Conservation (phyloP, 768 basidiomycete genomes). For the Postia placenta region DNA sequence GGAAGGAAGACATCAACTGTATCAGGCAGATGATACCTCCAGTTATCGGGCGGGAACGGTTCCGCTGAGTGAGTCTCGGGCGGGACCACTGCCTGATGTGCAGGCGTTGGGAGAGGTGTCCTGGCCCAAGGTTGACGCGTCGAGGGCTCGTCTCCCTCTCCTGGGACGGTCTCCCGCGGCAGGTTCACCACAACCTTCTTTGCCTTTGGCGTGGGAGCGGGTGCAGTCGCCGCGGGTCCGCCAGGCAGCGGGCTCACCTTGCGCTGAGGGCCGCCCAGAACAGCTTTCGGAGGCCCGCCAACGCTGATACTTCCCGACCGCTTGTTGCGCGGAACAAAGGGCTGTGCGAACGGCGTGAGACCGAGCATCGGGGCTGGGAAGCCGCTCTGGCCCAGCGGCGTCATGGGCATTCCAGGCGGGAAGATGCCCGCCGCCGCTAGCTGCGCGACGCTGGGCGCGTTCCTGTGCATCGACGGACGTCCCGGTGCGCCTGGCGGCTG, state of each 20-base stretch:
- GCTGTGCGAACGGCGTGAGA: conserved; percentile 30
- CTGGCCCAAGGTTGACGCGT: conserved; percentile 56
- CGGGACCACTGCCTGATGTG: conserved; percentile 18
- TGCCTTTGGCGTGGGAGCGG: conserved; percentile 35
- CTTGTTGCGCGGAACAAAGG: conserved; percentile 56
- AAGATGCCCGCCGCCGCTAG: conserved; percentile 55
- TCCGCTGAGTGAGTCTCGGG: conserved; percentile 42
- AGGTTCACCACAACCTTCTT: conserved; percentile 71
- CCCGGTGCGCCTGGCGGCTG: conserved; percentile 44
- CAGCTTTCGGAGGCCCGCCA: conserved; percentile 86
- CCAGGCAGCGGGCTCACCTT: conserved; percentile 68
- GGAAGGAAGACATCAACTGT: conserved; percentile 80
- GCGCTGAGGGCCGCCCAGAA: conserved; percentile 71
- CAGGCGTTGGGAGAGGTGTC: conserved; percentile 39
- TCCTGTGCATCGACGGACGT: conserved; percentile 48
- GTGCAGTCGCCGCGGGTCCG: conserved; percentile 17
- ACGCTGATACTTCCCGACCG: conserved; percentile 63
- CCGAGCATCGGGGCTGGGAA: conserved; percentile 43
- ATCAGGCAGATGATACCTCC: conserved; percentile 51
- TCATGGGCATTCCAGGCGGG: conserved; percentile 48
- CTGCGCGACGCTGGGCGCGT: conserved; percentile 56
- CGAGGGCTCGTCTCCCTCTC: conserved; percentile 29
- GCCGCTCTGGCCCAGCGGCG: conserved; percentile 56
- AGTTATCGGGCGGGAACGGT: conserved; percentile 58
- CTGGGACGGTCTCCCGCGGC: conserved; percentile 56